Conservation (phyloP, 2,329 filamentous ascomycete genomes). For the Passalora sequoiae region DNA sequence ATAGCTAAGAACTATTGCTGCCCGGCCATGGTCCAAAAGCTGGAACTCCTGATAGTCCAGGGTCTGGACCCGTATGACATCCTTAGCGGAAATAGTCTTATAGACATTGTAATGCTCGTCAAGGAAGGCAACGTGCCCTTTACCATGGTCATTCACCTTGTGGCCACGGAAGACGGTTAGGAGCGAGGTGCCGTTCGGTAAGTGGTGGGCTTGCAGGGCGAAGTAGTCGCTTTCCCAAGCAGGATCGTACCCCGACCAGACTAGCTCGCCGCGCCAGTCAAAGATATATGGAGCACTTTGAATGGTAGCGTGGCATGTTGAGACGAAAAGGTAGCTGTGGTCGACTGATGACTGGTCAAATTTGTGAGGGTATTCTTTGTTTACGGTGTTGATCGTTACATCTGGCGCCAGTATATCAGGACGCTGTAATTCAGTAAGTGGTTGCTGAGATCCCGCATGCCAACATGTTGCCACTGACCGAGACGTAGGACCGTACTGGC, state of each 20-base stretch:
- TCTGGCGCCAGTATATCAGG: neutral
- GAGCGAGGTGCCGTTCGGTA: too few species aligned
- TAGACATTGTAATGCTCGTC: slow-evolving; percentile 30
- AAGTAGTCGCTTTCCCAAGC: slow-evolving; percentile 3
- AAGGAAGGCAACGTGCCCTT: slow-evolving; percentile 9
- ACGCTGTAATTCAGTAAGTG: neutral
- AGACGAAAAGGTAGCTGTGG: neutral
- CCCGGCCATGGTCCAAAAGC: slow-evolving; percentile 17
- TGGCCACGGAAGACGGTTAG: slow-evolving; percentile 3
- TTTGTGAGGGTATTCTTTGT: neutral
- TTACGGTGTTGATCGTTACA: neutral
- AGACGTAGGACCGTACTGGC: neutral
- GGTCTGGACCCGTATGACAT: slow-evolving; percentile 23
- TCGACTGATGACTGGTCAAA: neutral
- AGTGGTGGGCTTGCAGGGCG: slow-evolving; percentile 6
- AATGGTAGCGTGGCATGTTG: neutral
- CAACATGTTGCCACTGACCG: neutral
- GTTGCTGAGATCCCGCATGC: neutral
- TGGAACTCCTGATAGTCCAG: slow-evolving; percentile 40
- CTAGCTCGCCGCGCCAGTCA: slow-evolving; percentile 1
- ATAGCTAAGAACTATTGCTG: slow-evolving; percentile 34
- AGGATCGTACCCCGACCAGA: slow-evolving; percentile 6
- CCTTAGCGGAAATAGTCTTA: slow-evolving; percentile 36
- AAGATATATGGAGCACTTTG: neutral
- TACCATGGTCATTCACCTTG: slow-evolving; percentile 1